Conservation (phyloP, 208 protist genomes). For the Naegleria gruberi region DNA sequence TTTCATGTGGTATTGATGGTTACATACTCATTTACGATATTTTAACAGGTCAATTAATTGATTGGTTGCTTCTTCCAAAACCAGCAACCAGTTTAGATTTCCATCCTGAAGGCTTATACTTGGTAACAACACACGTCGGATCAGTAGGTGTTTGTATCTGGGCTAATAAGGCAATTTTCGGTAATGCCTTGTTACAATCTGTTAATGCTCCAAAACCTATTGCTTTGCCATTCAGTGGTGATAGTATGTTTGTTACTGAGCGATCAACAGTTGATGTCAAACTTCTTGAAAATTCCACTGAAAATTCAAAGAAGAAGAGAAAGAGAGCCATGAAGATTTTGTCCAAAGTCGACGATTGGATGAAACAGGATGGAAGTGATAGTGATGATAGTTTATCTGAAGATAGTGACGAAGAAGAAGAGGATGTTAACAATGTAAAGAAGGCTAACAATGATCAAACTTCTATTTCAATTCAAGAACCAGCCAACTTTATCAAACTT, state of each 20-base stretch:
- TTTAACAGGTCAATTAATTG: not conserved
- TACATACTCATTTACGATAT: not conserved
- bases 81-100: not conserved
- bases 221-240: not conserved
- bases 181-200: not conserved
- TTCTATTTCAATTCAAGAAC: not conserved
- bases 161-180: not conserved
- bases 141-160: not conserved
- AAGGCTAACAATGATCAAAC: not conserved
- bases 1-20: not conserved
- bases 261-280: not conserved
- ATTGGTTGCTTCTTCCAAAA: not conserved
- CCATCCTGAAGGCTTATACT: slow-evolving; percentile 12
- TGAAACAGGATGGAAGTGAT: not conserved
- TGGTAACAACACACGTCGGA: not conserved
- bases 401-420: not conserved
- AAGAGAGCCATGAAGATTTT: not conserved
- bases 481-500: not conserved
- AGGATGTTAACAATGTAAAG: not conserved
- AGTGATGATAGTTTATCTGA: not conserved
- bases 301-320: not conserved
- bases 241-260: not conserved
- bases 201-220: not conserved
- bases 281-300: too few relatives aligned
- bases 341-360: not conserved